A percentile compares a stretch with the other conserved stretches of the same genome.
Conservation (phyloP, 805 yeast genomes). For the Schwanniomyces occidentalis region DNA sequence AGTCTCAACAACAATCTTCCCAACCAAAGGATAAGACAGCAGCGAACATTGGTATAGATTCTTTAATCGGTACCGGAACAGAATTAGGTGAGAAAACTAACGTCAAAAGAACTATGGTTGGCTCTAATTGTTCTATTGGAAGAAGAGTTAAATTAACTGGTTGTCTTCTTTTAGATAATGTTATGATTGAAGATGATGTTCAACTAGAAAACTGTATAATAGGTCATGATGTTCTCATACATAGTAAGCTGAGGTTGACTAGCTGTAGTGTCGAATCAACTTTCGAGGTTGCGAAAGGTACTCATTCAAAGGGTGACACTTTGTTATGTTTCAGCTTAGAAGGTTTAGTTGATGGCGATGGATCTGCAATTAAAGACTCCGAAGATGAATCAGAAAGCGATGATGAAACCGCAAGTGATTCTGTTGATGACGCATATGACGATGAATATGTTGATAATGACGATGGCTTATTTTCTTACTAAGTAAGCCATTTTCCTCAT, state of each 20-base stretch:
- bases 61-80: conserved; percentile 70
- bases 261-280: conserved; percentile 87
- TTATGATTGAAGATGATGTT: conserved; percentile 74
- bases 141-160: conserved; percentile 86
- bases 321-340: conserved; percentile 45
- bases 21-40: conserved; percentile 50
- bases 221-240: conserved; percentile 68
- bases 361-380: conserved; percentile 29
- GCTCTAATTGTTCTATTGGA: conserved; percentile 74
- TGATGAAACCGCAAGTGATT: conserved; percentile 41
- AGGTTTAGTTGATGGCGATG: conserved; percentile 38
- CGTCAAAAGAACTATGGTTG: conserved; percentile 83
- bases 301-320: conserved; percentile 59
- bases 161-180: conserved; percentile 73
- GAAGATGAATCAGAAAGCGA: conserved; percentile 31
- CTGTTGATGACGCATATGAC: conserved; percentile 39
- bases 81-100: conserved; percentile 77
- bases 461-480: conserved; percentile 50
- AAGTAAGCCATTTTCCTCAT: no score
- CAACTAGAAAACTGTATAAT: conserved; percentile 83
- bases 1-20: conserved; percentile 22
- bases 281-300: conserved; percentile 62
- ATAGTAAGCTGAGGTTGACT: conserved; percentile 62
- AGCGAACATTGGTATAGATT: conserved; percentile 86
- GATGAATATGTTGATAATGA: conserved; percentile 65